These are phyloP conservation scores for Parsonsia alboflavescens DNA, from an alignment of 257 asterid genomes.

Conservation along the genomic window DNA sequence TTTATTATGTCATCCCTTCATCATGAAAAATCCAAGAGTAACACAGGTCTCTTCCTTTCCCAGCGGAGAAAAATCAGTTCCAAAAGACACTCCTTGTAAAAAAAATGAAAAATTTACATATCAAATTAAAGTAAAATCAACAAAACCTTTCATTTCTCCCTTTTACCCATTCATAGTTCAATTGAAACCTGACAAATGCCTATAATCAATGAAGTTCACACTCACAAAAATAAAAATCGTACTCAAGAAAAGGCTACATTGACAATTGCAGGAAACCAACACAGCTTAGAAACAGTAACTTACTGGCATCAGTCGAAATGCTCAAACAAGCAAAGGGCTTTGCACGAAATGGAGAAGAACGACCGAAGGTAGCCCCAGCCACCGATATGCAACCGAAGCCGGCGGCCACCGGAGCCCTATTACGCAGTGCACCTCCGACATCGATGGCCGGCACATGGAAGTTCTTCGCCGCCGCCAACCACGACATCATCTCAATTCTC, in stretches of 20 bases:
- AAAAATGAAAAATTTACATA: neutral
- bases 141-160: neutral
- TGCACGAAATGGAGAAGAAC: conserved; percentile 30
- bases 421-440: conserved; percentile 38
- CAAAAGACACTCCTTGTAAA: neutral
- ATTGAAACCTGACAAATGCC: neutral
- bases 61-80: too few species aligned
- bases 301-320: conserved; percentile 48
- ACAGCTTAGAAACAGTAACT: conserved; percentile 16
- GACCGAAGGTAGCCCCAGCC: conserved; percentile 46
- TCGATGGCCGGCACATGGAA: conserved; percentile 69
- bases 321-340: conserved; percentile 64
- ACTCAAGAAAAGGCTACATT: neutral
- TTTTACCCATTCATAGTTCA: neutral
- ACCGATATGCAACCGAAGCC: conserved; percentile 55
- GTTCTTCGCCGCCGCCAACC: conserved; percentile 69
- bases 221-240: neutral
- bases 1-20: neutral
- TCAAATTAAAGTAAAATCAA: neutral
- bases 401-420: conserved; percentile 44
- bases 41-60: neutral
- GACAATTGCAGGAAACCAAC: neutral
- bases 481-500: conserved; percentile 42
- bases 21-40: neutral
- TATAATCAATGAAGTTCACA: neutral